Conservation (phyloP, 2,329 filamentous ascomycete genomes). For the Sordariomycetes sp. region DNA sequence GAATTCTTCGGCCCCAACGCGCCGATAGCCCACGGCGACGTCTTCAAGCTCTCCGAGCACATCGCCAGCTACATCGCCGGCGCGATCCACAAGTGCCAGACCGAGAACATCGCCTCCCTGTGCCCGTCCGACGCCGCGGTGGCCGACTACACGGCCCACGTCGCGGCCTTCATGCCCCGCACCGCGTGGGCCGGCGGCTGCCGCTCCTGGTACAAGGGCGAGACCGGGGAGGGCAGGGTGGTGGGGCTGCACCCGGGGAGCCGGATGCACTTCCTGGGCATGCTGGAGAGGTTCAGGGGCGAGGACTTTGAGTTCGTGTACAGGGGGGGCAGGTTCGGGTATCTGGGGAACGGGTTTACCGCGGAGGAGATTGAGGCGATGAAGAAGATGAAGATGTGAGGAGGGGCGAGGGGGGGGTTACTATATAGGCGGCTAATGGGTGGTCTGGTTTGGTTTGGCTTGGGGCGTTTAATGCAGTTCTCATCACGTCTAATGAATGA, state of each 20-base stretch:
- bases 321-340: slow-evolving; percentile 27
- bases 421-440: too few relatives aligned
- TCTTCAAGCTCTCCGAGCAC: slow-evolving; percentile 39
- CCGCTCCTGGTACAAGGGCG: slow-evolving; percentile 41
- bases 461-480: neutral
- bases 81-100: slow-evolving; percentile 37
- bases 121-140: slow-evolving; percentile 32
- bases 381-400: slow-evolving; percentile 4
- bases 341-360: slow-evolving; percentile 43
- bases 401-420: neutral
- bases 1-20: slow-evolving; percentile 41
- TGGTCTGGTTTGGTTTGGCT: neutral
- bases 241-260: slow-evolving; percentile 39
- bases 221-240: slow-evolving; percentile 29
- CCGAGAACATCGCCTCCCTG: slow-evolving; percentile 35
- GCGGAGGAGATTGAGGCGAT: slow-evolving; percentile 21
- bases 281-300: slow-evolving; percentile 36
- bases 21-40: slow-evolving; percentile 37
- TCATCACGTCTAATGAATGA: neutral
- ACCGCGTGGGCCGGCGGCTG: slow-evolving; percentile 37
- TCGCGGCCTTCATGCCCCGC: slow-evolving; percentile 38
- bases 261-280: slow-evolving; percentile 40
- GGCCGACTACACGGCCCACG: slow-evolving; percentile 38
- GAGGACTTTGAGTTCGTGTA: slow-evolving; percentile 44
- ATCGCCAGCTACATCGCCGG: slow-evolving; percentile 40